Percentiles rank a stretch among this genome's conserved stretches.
Conservation (phyloP, 208 protist species). For the Leishmania tarentolae region DNA sequence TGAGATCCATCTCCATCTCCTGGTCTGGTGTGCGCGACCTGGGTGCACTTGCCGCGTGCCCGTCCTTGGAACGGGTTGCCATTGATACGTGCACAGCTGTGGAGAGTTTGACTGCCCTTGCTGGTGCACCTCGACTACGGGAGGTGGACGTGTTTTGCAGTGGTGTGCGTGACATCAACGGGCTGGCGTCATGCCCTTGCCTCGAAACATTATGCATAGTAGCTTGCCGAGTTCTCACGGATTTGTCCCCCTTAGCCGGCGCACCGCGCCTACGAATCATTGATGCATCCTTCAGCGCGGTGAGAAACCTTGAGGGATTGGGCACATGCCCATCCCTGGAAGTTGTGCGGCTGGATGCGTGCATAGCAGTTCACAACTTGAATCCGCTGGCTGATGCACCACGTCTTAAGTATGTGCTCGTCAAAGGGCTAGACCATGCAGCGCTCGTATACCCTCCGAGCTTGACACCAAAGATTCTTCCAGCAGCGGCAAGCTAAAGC, state of each 20-base stretch:
- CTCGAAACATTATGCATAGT: conserved; percentile 7
- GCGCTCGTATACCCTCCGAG: conserved; percentile 2
- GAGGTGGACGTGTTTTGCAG: conserved; percentile 15
- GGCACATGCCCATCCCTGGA: conserved; percentile 9
- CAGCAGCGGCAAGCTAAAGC: neutral
- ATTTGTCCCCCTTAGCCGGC: conserved; percentile 15
- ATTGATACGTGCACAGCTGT: conserved; percentile 7
- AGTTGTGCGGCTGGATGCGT: conserved; percentile 12
- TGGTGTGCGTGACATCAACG: neutral
- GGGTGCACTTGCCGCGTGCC: neutral
- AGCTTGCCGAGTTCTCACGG: conserved; percentile 1
- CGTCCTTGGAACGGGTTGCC: conserved; percentile 1
- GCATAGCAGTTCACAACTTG: neutral
- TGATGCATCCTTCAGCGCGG: conserved; percentile 14
- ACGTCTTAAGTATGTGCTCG: conserved; percentile 8
- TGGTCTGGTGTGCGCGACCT: conserved; percentile 13
- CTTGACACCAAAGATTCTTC: conserved; percentile 5
- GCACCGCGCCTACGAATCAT: conserved; percentile 9
- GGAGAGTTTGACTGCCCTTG: conserved; percentile 6
- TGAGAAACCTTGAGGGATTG: conserved; percentile 7
- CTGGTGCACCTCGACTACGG: conserved; percentile 1
- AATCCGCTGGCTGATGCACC: conserved; percentile 11
- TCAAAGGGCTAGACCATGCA: neutral
- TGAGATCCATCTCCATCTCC: conserved; percentile 10
- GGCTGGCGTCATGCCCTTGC: conserved; percentile 6